Evolutionary conservation across 305 asterid species (phyloP).

Genomic region (Fraxinus floribunda): DNA sequence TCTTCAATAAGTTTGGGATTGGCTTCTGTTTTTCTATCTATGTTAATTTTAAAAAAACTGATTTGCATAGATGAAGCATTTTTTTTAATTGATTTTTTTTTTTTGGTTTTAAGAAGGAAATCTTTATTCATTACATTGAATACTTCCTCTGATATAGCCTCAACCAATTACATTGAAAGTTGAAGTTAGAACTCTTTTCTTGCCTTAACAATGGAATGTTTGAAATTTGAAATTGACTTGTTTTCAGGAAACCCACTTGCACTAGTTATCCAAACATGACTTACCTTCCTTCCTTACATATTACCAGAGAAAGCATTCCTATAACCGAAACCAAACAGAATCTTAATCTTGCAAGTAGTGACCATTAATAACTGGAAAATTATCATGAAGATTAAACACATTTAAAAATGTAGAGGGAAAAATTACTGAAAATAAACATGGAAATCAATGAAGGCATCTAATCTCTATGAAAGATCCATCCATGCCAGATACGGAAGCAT

Average conservation of each 20-base stretch:
- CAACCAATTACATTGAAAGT: not conserved
- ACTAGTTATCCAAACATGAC: not conserved
- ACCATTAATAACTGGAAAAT: not conserved
- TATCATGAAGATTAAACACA: not conserved
- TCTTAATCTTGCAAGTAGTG: not conserved
- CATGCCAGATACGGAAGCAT: constrained; percentile 22
- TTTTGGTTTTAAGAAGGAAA: not conserved
- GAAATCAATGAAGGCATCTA: constrained; percentile 12
- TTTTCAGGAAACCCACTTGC: not conserved
- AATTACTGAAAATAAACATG: not conserved
- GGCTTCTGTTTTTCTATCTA: not conserved
- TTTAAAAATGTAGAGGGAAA: not conserved
- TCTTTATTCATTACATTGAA: not conserved
- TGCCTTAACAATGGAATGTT: not conserved
- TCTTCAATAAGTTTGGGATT: not conserved
- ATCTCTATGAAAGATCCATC: not conserved
- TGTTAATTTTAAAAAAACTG: not conserved
- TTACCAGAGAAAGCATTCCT: not conserved
- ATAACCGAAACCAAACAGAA: not conserved
- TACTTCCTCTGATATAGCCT: not conserved
- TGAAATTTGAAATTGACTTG: not conserved
- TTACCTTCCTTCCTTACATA: not conserved
- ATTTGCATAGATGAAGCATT: not conserved
- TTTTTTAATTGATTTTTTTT: not conserved
- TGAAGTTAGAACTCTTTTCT: not conserved